Base-by-base conservation (phyloP, 2,329 filamentous ascomycete species). In the Graphilbum ipis-grandicollis region DNA sequence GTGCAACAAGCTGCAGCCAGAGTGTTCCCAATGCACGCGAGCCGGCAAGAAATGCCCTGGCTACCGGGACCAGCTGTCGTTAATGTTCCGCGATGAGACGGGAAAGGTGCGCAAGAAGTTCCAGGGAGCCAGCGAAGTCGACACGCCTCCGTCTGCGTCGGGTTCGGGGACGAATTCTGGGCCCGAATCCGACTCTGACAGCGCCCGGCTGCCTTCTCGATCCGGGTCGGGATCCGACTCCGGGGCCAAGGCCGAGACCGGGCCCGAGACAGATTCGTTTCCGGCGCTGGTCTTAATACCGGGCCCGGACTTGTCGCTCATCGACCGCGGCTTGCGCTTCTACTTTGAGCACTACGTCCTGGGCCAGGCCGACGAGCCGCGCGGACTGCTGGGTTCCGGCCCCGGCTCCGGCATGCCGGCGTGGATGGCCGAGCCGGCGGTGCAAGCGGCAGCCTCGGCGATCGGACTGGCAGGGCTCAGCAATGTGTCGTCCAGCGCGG, bases 1-100 rank as follows among this genome's bases (percentile, higher is more conserved):
- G 68, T 78, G 73, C 53, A 72, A 77, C 51, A 72, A 71, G 49
- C 59, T 62, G 33, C 60, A 58, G 30, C 72, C 73, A 5, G 62
- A 68, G 47, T 78, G 73, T 47, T 69, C 69, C 19, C 72, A 77
- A 58, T 77, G 73, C 48, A 56, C 66, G 32, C 68, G 71, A 30
- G 63, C 71, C 33, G 62, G 64, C 47, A 70, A 71, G 51, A 63
- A 58, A 46, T 78, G 73, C 45, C 69, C 71, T 17, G 73, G 73
- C 7, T 77, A 78, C 47, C 63, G 73, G 44, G 71, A 77, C 43
- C 68, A 74, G 50, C 55, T 76, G 25, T 71, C 71, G 23, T 57
- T 77, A 39, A 68, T 77, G 64, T 78, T 78, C 49, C 68, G 72
- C 28, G 71, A 78, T 55, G 71, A 78, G 53, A 76, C 68, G 46